Evolutionary conservation across 208 protist genomes (phyloP), one percentile per base, ranked within the genome.

Genomic region (Wallacemonas sp.): DNA sequence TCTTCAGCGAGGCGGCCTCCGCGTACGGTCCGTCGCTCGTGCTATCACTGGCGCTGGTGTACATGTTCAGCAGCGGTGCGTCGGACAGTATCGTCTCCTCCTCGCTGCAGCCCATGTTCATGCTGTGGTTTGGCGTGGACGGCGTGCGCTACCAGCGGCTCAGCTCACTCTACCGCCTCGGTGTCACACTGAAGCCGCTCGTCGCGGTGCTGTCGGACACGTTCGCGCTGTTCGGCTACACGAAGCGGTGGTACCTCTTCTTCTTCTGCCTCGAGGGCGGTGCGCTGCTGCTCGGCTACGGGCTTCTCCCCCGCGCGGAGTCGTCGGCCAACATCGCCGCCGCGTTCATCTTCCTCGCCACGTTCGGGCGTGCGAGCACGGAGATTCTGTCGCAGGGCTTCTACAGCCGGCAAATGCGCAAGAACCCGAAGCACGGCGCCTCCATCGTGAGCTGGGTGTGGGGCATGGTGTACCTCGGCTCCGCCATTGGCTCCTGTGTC

Each of bases 361-460:
- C 52, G 23, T 79, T 78, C 29, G 65, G 64, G 1, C 62, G 65
- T 26, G 66, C 67, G 4, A 72, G 61, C 38, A 44, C 78, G 32
- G 77, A 83, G 34, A 75, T 79, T 48, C 72, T 83, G 16, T 76
- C 68, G 16, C 38, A 83, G 58, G 77, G 77, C 26, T 56, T 70
- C 33, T 83, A 83, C 68, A 75, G 62, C 57, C 69, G 70, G 12
- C 49, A 74, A 44, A 68, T 83, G 19, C 72, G 68, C 36, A 61
- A 61, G 44, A 26, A 55, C 26, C 77, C 77, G 17, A 38, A 29
- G 21, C 33, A 68, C 34, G 72, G 72, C 21, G 44, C 72, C 3
- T 44, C 67, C 32, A 52, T 83, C 14, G 68, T 83, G 33, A 70
- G 58, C 19, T 83, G 71, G 68, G 44, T 83, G n/a, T 83, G 77